Evolutionary conservation across 2,329 filamentous ascomycete genomes (phyloP).

Genomic region (Monilinia polystroma): DNA sequence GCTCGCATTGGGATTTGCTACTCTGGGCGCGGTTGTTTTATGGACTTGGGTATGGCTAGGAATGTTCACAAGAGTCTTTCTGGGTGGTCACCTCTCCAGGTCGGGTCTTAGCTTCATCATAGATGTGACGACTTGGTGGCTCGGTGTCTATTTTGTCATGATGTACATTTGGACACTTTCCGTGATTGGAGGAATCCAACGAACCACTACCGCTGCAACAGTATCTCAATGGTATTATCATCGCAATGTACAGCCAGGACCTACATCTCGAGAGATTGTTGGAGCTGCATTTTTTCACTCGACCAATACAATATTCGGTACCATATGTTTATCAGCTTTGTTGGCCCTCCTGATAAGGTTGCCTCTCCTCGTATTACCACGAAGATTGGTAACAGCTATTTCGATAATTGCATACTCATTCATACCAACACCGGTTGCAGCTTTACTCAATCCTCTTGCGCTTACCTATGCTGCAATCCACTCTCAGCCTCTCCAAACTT

Average conservation of each 20-base stretch:
- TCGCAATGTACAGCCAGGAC: conserved; percentile 74
- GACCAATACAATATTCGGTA: conserved; percentile 83
- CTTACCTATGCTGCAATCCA: conserved; percentile 94
- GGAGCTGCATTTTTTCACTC: conserved; percentile 80
- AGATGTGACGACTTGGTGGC: conserved; percentile 87
- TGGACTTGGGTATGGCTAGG: conserved; percentile 97
- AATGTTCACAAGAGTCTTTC: conserved; percentile 95
- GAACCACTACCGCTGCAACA: conserved; percentile 87
- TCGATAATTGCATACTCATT: conserved; percentile 72
- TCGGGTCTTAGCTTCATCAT: conserved; percentile 68
- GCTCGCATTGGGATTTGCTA: conserved; percentile 77
- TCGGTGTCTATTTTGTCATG: conserved; percentile 86
- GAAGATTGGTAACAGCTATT: conserved; percentile 62
- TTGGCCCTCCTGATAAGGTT: conserved; percentile 77
- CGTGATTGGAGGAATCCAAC: conserved; percentile 83
- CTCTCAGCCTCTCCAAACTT: conserved; percentile 74
- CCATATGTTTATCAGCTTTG: conserved; percentile 84
- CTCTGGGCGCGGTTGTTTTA: conserved; percentile 70
- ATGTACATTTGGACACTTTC: conserved; percentile 95
- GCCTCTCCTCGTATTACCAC: conserved; percentile 79
- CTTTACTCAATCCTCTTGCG: conserved; percentile 85
- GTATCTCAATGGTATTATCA: conserved; percentile 99
- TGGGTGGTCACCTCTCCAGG: conserved; percentile 83
- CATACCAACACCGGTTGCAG: conserved; percentile 79
- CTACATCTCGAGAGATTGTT: conserved; percentile 78